Evolutionary conservation across 1,284 basidiomycete genomes (phyloP).

Genomic region (Austroboletus niveus): DNA sequence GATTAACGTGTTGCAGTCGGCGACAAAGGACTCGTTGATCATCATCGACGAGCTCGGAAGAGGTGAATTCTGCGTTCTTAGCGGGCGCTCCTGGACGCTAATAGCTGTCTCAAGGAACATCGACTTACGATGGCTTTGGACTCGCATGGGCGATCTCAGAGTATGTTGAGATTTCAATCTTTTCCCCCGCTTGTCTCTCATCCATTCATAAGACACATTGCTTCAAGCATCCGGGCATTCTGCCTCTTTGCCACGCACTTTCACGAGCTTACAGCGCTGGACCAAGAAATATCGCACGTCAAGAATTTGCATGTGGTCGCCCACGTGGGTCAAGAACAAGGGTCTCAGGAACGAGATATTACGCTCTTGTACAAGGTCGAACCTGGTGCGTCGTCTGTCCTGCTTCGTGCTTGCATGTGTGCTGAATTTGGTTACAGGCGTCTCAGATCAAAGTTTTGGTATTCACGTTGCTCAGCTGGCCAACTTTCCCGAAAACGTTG

Average conservation of each 20-base stretch:
- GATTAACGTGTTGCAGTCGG: slow-evolving; percentile 53
- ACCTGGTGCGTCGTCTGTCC: slow-evolving; percentile 55
- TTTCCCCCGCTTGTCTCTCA: neutral
- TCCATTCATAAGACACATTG: slow-evolving; percentile 75
- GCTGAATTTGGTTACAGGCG: slow-evolving; percentile 41
- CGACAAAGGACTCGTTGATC: slow-evolving; percentile 90
- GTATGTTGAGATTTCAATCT: slow-evolving; percentile 42
- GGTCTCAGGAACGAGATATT: slow-evolving; percentile 78
- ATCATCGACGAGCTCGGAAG: slow-evolving; percentile 98
- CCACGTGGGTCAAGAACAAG: slow-evolving; percentile 72
- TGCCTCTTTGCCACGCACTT: slow-evolving; percentile 98
- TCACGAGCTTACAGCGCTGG: slow-evolving; percentile 93
- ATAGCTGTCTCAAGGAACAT: slow-evolving; percentile 61
- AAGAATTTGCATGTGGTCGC: slow-evolving; percentile 97
- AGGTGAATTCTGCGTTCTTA: slow-evolving; percentile 44
- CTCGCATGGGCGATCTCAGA: slow-evolving; percentile 99
- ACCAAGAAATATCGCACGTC: slow-evolving; percentile 77
- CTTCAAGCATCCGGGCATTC: slow-evolving; percentile 87
- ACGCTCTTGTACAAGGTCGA: slow-evolving; percentile 95
- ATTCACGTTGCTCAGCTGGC: slow-evolving; percentile 97
- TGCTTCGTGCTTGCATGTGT: neutral
- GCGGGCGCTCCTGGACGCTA: neutral
- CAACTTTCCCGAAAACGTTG: slow-evolving; percentile 92
- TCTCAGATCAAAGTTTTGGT: slow-evolving; percentile 96
- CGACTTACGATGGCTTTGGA: slow-evolving; percentile 98